Conservation (phyloP, 2,329 filamentous ascomycete genomes). For the Hymenoscyphus fraxineus region DNA sequence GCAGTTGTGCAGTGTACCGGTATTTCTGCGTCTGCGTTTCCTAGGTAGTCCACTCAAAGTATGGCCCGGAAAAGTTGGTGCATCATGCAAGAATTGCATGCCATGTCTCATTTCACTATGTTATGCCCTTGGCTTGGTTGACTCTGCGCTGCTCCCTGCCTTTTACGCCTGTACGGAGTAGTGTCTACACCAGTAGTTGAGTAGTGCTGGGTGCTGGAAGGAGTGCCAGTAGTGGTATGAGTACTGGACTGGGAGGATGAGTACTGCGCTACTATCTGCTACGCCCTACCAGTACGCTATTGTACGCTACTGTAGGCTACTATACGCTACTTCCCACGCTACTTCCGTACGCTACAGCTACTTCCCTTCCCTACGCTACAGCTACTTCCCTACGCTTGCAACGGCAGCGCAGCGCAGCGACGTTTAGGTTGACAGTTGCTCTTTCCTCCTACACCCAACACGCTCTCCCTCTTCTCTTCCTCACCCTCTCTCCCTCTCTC, state of each 20-base stretch:
- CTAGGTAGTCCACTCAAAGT: conserved; percentile 10
- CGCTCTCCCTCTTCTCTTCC: background rate
- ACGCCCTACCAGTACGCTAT: no score
- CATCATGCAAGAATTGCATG: conserved; percentile 14
- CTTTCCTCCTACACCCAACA: background rate
- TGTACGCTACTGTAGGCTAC: background rate
- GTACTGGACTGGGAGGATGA: no score
- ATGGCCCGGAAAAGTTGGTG: conserved; percentile 1
- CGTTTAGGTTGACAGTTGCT: background rate
- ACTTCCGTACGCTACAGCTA: background rate
- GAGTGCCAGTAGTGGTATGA: no score
- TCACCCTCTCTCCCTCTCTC: background rate
- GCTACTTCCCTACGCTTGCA: conserved; percentile 1
- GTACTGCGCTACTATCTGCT: no score
- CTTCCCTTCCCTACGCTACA: background rate
- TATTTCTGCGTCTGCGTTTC: background rate
- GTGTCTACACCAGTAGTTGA: no score
- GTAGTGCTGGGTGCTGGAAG: no score
- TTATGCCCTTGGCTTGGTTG: conserved; percentile 7
- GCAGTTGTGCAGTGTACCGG: conserved; percentile 1
- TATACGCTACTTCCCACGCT: no score
- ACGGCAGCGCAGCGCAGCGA: background rate
- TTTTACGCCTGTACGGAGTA: background rate
- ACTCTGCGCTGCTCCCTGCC: conserved; percentile 5
- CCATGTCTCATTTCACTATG: conserved; percentile 12